These are phyloP conservation scores for Pseudocercospora fijiensis DNA, from an alignment of 2,329 filamentous ascomycete species.

Conservation along the genomic window DNA sequence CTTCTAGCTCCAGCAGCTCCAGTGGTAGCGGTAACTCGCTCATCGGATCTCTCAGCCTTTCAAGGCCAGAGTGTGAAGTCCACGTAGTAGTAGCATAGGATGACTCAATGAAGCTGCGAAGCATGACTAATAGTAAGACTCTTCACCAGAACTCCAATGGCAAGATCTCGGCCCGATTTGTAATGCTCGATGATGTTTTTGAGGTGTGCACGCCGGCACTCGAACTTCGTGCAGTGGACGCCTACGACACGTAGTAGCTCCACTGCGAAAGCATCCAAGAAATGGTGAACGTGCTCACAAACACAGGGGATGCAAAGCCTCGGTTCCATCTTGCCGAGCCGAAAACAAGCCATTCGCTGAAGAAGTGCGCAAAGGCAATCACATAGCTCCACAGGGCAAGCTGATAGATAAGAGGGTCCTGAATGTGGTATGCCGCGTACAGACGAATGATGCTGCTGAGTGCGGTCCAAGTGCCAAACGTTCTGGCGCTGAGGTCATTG, in stretches of 20 bases:
- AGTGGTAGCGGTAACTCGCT: background rate
- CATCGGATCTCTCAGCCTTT: slow-evolving; percentile 1
- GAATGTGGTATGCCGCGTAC: slow-evolving; percentile 81
- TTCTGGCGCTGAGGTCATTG: slow-evolving; percentile 72
- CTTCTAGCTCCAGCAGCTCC: slow-evolving; percentile 7
- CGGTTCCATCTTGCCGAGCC: slow-evolving; percentile 67
- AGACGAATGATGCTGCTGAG: slow-evolving; percentile 73
- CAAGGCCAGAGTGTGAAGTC: background rate
- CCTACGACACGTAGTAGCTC: slow-evolving; percentile 31
- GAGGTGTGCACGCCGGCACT: background rate
- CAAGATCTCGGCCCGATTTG: background rate
- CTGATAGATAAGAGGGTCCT: slow-evolving; percentile 71
- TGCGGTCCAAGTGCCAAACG: slow-evolving; percentile 87
- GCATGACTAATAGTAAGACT: background rate
- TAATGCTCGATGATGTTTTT: background rate
- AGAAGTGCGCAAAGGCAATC: slow-evolving; percentile 74
- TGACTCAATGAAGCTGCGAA: background rate
- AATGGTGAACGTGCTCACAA: slow-evolving; percentile 56
- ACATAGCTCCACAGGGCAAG: slow-evolving; percentile 79
- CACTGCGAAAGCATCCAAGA: slow-evolving; percentile 68
- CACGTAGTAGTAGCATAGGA: background rate
- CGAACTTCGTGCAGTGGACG: background rate
- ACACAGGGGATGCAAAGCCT: slow-evolving; percentile 59
- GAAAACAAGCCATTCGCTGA: slow-evolving; percentile 76
- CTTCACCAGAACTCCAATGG: background rate